These are phyloP conservation scores for Lepidium campestre DNA, from an alignment of 441 rosid genomes.

Conservation along the genomic window DNA sequence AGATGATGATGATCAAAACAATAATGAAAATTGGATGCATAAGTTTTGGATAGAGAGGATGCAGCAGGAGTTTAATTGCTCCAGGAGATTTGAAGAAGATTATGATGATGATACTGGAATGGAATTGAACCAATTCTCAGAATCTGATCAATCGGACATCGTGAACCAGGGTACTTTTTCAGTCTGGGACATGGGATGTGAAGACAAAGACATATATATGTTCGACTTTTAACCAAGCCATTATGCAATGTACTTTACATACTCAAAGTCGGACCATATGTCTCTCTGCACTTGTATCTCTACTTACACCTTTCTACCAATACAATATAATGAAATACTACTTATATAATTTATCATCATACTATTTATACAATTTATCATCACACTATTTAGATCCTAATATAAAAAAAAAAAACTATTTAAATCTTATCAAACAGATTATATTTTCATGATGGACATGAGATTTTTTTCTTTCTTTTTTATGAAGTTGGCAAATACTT, in stretches of 20 bases:
- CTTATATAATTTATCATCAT: not conserved
- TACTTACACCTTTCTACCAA: not conserved
- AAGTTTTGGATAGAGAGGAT: constrained; percentile 18
- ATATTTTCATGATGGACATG: not conserved
- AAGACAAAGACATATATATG: constrained; percentile 22
- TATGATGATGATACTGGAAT: not conserved
- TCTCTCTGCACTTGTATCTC: not conserved
- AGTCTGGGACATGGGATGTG: constrained; percentile 32
- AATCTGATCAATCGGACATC: constrained; percentile 14
- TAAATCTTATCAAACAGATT: not conserved
- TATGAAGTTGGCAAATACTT: constrained; percentile 5
- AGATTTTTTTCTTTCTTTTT: not conserved
- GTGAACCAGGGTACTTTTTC: constrained; percentile 13
- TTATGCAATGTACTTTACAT: not conserved
- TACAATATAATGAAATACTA: not conserved
- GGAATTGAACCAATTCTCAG: not conserved
- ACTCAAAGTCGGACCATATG: not conserved
- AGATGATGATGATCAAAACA: not conserved
- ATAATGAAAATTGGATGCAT: not conserved
- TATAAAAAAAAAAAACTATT: not conserved
- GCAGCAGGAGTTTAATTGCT: not conserved
- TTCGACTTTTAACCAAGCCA: not conserved
- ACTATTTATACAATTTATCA: not conserved
- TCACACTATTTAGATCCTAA: not conserved
- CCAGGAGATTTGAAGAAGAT: not conserved